A percentile compares a stretch with the other conserved stretches of the same genome.
Evolutionary conservation across 1,139 yeast genomes (phyloP).

Genomic region (Pichia sp.): DNA sequence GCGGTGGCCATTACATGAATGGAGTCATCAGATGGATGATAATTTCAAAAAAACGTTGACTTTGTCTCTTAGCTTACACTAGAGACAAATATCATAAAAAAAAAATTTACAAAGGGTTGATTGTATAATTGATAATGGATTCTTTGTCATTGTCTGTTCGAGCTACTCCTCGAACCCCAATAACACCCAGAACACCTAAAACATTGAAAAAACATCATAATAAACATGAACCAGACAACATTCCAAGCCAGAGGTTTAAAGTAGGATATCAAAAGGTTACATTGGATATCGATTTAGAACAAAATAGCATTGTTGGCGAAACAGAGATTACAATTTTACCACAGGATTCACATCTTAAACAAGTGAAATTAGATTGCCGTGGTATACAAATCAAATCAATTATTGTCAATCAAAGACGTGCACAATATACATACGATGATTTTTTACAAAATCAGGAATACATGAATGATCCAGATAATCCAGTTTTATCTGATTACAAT

Average conservation of each 20-base stretch:
- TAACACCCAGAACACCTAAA: conserved; percentile 14
- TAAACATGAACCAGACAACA: conserved; percentile 22
- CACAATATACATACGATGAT: conserved; percentile 47
- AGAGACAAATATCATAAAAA: no score
- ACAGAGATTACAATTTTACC: conserved; percentile 84
- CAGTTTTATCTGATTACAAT: conserved; percentile 30
- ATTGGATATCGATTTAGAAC: conserved; percentile 59
- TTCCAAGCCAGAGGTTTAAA: conserved; percentile 37
- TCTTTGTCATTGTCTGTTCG: conserved; percentile 8
- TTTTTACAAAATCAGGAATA: conserved; percentile 32
- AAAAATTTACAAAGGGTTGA: no score
- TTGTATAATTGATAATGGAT: background rate
- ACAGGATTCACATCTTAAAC: conserved; percentile 48
- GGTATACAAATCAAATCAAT: conserved; percentile 63
- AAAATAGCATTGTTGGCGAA: conserved; percentile 53
- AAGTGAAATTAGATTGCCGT: conserved; percentile 72
- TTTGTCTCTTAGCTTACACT: no score
- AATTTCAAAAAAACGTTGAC: no score
- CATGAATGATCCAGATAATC: conserved; percentile 26
- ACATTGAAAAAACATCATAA: conserved; percentile 26
- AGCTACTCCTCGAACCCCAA: conserved; percentile 27
- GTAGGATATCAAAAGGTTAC: conserved; percentile 67
- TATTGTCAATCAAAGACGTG: conserved; percentile 52
- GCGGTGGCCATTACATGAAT: no score
- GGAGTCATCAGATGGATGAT: no score